phyloP scores from a whole-genome alignment of 345 rosid genomes.

The Acer campestre region DNA sequence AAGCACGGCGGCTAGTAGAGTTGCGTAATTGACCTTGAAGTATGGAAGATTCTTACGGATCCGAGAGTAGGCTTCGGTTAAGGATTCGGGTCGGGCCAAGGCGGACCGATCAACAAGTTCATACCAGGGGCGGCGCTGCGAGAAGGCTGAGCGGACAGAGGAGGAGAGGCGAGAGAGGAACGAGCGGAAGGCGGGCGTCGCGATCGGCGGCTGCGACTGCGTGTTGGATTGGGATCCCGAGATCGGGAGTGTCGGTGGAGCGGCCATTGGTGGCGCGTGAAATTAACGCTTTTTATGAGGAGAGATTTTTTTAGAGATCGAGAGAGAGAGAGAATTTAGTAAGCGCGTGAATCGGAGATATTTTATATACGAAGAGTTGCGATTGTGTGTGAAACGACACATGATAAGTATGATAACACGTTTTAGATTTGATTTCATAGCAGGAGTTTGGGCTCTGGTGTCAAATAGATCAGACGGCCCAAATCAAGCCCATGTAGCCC shows the following conservation, averaged over 20 bases:
- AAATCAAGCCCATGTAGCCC: neutral
- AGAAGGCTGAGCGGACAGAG: slow-evolving; percentile 69
- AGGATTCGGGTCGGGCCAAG: slow-evolving; percentile 59
- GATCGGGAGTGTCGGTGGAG: slow-evolving; percentile 59
- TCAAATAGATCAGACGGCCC: neutral
- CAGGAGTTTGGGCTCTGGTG: neutral
- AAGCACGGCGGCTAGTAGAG: slow-evolving; percentile 59
- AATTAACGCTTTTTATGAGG: neutral
- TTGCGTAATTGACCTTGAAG: slow-evolving; percentile 72
- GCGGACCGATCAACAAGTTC: slow-evolving; percentile 70
- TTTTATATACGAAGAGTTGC: neutral
- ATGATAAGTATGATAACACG: neutral
- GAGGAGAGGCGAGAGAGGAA: slow-evolving; percentile 71
- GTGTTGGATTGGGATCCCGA: slow-evolving; percentile 38
- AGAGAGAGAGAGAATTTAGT: neutral
- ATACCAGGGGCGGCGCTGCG: slow-evolving; percentile 82
- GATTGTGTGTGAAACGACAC: neutral
- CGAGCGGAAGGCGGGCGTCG: slow-evolving; percentile 72
- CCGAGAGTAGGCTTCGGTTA: slow-evolving; percentile 72
- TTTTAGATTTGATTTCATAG: too few species aligned
- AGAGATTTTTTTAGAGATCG: neutral
- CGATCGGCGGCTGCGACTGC: slow-evolving; percentile 65
- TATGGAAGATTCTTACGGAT: slow-evolving; percentile 63
- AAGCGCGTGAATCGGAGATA: neutral
- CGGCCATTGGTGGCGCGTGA: slow-evolving; percentile 43